Evolutionary conservation across 1,284 basidiomycete genomes (phyloP), one percentile per base, ranked within the genome.

Genomic region (Fistulinella cinereoalba): DNA sequence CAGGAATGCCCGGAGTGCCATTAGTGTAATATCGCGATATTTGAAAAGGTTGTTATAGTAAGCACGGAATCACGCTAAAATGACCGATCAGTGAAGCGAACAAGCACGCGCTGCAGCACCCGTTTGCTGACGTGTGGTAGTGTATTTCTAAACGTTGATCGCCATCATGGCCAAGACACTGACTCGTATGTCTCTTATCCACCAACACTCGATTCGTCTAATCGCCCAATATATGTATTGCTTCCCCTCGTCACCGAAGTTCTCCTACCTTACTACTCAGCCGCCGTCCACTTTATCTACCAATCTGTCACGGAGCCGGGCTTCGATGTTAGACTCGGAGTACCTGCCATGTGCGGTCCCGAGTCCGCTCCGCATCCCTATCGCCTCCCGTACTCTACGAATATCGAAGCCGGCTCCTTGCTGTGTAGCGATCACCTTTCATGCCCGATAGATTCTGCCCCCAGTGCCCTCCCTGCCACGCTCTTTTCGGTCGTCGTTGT

Each of bases 381-480:
- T 46, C 64, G 58, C 15, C 50, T 71, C 11, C 28, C 51, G 3
- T 74, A 72, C 54, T 67, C 69, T 16, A 62, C 64, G 5, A 34
- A 61, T 2, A 32, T 46, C 16, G 29, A 47, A 6, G 23, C 69
- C 6, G 72, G 79, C 47, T 6, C 51, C 78, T 15, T 77, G 76
- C 41, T 39, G 56, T 19, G 43, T 76, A 37, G 68, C 74, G 42
- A 36, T 55, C 4, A 71, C 75, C 54, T 77, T 76, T 47, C 65
- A 72, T 11, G 51, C 57, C 6, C 46, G 18, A 60, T 75, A 49
- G 51, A 62, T 21, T 48, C 56, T 6, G 24, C 49, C 13, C 55
- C 61, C 40, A 44, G 52, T 11, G 56, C 65, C 6, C 61, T 71
- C 36, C 46, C 68, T 23, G 56, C 56, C 1, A 66, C 68, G 32